Base-by-base conservation (phyloP, 106 monocot genomes). In the Amphibolis antarctica region DNA sequence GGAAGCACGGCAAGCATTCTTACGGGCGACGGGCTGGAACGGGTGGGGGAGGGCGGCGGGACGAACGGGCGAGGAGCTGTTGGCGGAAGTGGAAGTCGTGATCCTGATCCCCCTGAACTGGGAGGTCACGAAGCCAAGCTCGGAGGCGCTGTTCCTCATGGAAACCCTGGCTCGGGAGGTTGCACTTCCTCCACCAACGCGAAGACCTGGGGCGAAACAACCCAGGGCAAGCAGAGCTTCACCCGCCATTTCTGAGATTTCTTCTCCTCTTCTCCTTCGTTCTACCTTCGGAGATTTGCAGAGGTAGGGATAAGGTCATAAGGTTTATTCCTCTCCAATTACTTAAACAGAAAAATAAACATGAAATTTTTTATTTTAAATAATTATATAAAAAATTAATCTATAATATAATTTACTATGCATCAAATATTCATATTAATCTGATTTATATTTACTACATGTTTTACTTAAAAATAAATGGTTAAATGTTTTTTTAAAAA, bases 11-110 rank as follows among this genome's bases (percentile, higher is more conserved):
- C 15, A n/a, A 56, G 14, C 11, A 30, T 20, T n/a, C 63, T 63
- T 44, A 63, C 63, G 19, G 17, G 63, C 63, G 46, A 63, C 28
- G 63, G 63, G 63, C 63, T 63, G 63, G 63, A 63, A 47, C 46
- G 15, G 44, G 63, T 46, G 15, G 12, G 63, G 63, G 44, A 20
- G 30, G 12, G 9, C 26, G 46, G 46, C 15, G 63, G 63, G 20
- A 1, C 25, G 43, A 15, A 21, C 15, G 23, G 9, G 24, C 5
- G 22, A 1, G 63, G 46, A 46, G 63, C 44, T 25, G 0, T 44
- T 22, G 17, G 46, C 26, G 44, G 63, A 48, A 17, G 28, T 28
- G 43, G 61, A 42, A 17, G 36, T 36, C 2, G 61, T n/a, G 27
- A 63, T 25, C 21, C 44, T 63, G 18, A 63, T 25, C 25, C 63